Evolutionary conservation across 164 flowering plant genomes (phyloP).

Genomic region (Magnolia sinica): DNA sequence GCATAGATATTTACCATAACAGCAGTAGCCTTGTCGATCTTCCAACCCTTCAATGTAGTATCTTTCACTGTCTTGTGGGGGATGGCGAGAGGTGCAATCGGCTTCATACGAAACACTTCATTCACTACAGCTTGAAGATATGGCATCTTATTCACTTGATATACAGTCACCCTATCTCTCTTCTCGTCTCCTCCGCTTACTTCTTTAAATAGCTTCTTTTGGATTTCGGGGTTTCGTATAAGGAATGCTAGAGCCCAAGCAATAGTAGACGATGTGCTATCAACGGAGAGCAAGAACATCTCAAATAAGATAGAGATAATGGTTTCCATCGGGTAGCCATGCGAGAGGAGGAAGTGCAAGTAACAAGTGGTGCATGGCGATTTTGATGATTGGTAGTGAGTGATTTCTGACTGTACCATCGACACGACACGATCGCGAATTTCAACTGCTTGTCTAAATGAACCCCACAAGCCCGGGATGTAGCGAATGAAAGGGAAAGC

Average conservation of each 20-base stretch:
- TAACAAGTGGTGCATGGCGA: constrained; percentile 4
- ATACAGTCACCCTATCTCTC: not conserved
- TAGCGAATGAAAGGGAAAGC: constrained; percentile 5
- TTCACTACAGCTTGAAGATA: constrained; percentile 21
- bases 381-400: too few relatives aligned
- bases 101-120: constrained; percentile 15
- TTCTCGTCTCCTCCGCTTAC: not conserved
- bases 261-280: constrained; percentile 17
- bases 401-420: constrained; percentile 7
- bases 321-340: not conserved
- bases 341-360: constrained; percentile 19
- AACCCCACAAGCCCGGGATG: constrained; percentile 12
- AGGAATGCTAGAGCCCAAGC: constrained; percentile 20
- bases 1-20: constrained; percentile 23
- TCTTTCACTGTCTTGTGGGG: constrained; percentile 9
- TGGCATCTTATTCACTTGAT: constrained; percentile 9
- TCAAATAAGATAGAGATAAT: constrained; percentile 7
- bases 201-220: constrained; percentile 15
- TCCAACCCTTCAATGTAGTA: constrained; percentile 13
- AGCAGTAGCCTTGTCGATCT: constrained; percentile 9
- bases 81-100: constrained; percentile 10
- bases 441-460: not conserved
- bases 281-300: too few relatives aligned
- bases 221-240: constrained; percentile 3
- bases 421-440: constrained; percentile 3